Evolutionary conservation across 139 green algal genomes (phyloP), one percentile per base, ranked within the genome.

Genomic region (Tetradesmus obliquus): DNA sequence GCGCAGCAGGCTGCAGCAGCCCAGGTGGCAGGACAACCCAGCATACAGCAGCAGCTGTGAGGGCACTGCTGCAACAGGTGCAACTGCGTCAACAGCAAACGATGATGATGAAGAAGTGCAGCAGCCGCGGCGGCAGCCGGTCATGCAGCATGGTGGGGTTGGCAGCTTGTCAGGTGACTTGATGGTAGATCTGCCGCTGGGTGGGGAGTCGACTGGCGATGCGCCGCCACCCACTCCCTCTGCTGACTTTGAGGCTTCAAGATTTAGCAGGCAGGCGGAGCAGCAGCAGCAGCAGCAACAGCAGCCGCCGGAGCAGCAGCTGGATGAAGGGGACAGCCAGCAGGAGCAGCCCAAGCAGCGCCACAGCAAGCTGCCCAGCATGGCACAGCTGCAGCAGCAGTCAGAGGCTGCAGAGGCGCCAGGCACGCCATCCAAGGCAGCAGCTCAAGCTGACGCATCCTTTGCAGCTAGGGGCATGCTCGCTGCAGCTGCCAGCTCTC

Each of bases 1-100:
- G 6, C 53, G 20, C 24, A 90, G 85, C 85, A 82, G 85, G 85
- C 24, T 90, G 32, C 62, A 82, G 62, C 84, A 88, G 54, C 84
- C n/a, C 5, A 20, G 20, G 15, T 88, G 81, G 81, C 81, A 58
- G 13, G 81, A 86, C 81, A 86, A 86, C 55, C 45, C 22, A 10
- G 22, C 55, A 22, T 86, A 66, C 81, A 60, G 51, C 81, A 86
- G 15, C 81, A 86, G 81, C 81, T 19, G 15, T 84, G 79, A 84
- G 6, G 55, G 81, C 45, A 55, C 84, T 15, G 57, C 53, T 32
- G 32, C 84, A 76, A 54, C 84, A 80, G 58, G 55, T 55, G 55
- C 24, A 8, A 71, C 84, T 79, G 24, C 55, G 12, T 57, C 84
- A 72, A 17, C 57, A 79, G 84, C 32, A 60, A 45, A 45, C 32